These are phyloP conservation scores for Fusarium pininemorale DNA, from an alignment of 2,329 filamentous ascomycete species.

Conservation along the genomic window DNA sequence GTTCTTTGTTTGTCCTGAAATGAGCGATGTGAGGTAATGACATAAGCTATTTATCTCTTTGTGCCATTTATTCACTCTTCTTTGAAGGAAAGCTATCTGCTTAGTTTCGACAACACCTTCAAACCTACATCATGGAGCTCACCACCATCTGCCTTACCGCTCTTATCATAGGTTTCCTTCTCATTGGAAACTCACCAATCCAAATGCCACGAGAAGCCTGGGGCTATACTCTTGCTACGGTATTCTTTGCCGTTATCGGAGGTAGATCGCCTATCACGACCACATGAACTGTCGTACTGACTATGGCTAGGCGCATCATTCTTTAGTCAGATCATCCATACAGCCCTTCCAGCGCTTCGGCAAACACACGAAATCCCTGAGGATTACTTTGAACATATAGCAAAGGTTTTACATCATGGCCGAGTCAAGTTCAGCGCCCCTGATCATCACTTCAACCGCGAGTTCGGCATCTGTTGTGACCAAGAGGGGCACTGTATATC, in stretches of 20 bases:
- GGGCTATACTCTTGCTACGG: not conserved
- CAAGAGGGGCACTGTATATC: not conserved
- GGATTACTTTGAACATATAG: not conserved
- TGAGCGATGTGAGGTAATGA: not conserved
- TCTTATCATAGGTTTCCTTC: not conserved
- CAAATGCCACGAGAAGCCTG: not conserved
- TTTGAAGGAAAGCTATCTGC: not conserved
- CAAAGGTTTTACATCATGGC: not conserved
- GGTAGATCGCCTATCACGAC: not conserved
- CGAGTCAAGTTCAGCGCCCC: not conserved
- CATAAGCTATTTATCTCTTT: not conserved
- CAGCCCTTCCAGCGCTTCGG: not conserved
- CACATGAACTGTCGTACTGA: not conserved
- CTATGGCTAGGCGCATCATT: not conserved
- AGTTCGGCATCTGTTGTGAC: not conserved
- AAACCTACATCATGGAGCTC: not conserved
- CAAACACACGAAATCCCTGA: fast-evolving
- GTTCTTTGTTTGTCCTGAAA: not conserved
- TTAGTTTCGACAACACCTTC: not conserved
- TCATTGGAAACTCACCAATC: not conserved
- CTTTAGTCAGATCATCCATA: not conserved
- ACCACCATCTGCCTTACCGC: not conserved
- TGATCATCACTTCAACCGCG: not conserved
- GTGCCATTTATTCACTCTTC: not conserved
- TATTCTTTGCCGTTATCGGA: not conserved